phyloP scores from a whole-genome alignment of 352 stramenopile species.

The Pythium folliculosum region DNA sequence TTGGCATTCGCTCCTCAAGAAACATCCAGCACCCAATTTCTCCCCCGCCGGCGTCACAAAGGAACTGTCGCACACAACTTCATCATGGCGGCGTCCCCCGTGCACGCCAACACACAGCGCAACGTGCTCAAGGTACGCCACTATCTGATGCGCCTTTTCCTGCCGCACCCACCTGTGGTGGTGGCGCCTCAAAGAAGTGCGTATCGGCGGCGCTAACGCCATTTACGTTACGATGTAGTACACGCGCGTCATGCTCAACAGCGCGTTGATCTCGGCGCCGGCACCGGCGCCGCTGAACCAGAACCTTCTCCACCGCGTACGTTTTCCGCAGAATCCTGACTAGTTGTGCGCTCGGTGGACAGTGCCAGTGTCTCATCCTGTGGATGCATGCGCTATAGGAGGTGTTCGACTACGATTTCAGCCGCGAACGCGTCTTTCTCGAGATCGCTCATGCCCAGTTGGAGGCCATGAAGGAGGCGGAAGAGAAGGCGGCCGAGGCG shows the following conservation, averaged over 20 bases:
- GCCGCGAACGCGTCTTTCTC: slow-evolving; percentile 62
- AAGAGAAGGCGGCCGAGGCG: slow-evolving; percentile 6
- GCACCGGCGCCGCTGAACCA: slow-evolving; percentile 49
- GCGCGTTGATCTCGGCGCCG: slow-evolving; percentile 42
- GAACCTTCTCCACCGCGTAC: slow-evolving; percentile 60
- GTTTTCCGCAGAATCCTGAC: too few species aligned
- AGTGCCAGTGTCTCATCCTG: not conserved
- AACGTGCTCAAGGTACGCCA: slow-evolving; percentile 27
- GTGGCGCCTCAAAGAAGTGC: not conserved
- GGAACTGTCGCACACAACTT: too few species aligned
- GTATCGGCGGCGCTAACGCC: not conserved
- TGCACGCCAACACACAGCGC: slow-evolving; percentile 23
- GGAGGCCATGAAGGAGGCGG: slow-evolving; percentile 44
- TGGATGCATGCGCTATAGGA: slow-evolving; percentile 31
- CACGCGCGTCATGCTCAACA: slow-evolving; percentile 59
- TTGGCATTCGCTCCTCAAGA: not conserved
- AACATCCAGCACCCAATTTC: not conserved
- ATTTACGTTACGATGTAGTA: slow-evolving; percentile 31
- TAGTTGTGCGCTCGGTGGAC: too few species aligned
- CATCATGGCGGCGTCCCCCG: slow-evolving; percentile 25
- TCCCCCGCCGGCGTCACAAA: not conserved
- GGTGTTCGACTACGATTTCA: slow-evolving; percentile 80
- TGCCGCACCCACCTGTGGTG: not conserved
- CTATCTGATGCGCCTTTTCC: not conserved
- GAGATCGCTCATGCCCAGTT: slow-evolving; percentile 68